These are phyloP conservation scores for Pseudocercospora fuligena DNA, from an alignment of 2,329 filamentous ascomycete genomes.

Conservation along the genomic window DNA sequence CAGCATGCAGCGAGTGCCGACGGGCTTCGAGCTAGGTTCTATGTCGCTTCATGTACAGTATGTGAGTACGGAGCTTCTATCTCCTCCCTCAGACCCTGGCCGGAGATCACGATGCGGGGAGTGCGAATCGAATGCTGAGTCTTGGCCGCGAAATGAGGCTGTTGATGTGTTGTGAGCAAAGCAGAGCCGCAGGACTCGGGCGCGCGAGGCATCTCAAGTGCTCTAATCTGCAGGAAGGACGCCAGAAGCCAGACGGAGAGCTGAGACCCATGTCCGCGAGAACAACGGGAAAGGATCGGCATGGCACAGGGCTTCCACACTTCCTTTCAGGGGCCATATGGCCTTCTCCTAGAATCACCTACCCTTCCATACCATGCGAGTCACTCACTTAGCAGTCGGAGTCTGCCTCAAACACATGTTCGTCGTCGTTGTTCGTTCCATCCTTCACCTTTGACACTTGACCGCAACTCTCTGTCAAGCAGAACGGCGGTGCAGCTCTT, in stretches of 20 bases:
- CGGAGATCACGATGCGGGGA: constrained; percentile 2
- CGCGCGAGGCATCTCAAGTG: not conserved
- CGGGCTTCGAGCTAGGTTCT: not conserved
- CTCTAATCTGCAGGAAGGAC: too few relatives aligned
- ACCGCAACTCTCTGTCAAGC: not conserved
- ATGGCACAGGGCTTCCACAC: not conserved
- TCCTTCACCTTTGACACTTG: not conserved
- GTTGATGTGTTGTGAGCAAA: not conserved
- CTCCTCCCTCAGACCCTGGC: constrained; percentile 3
- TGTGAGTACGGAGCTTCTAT: not conserved
- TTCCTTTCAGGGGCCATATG: not conserved
- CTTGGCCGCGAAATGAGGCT: not conserved
- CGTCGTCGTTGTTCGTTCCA: not conserved
- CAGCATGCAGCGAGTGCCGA: constrained; percentile 7
- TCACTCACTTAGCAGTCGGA: not conserved
- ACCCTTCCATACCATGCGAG: not conserved
- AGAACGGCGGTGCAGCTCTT: not conserved
- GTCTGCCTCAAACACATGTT: not conserved
- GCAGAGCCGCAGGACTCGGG: not conserved
- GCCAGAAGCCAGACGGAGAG: not conserved
- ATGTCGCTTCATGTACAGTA: constrained; percentile 8
- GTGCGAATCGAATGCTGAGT: not conserved
- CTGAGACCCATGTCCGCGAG: not conserved
- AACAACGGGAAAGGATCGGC: not conserved
- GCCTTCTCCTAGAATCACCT: not conserved